These are phyloP conservation scores for Fusarium beomiforme DNA, from an alignment of 2,329 filamentous ascomycete species.

Conservation along the genomic window DNA sequence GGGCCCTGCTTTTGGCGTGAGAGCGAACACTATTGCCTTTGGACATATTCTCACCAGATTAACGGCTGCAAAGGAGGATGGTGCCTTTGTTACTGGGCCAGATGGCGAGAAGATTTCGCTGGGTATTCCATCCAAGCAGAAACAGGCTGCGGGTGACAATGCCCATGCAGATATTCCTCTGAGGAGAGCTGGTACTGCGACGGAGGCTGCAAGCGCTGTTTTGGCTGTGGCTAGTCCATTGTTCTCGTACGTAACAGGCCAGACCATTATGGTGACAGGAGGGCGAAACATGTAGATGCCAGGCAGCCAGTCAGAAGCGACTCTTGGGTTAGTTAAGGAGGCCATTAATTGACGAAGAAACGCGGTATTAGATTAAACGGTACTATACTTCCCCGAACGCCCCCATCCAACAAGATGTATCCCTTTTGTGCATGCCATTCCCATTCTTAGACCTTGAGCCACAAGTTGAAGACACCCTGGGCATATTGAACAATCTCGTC, in stretches of 20 bases:
- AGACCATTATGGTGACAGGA: conserved; percentile 88
- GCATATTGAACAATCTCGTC: conserved; percentile 97
- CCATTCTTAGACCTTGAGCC: conserved; percentile 73
- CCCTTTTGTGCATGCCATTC: conserved; percentile 36
- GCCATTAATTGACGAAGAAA: conserved; percentile 34
- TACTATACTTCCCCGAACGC: conserved; percentile 46
- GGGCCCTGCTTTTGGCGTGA: conserved; percentile 84
- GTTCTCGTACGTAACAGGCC: conserved; percentile 85
- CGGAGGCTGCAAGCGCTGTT: conserved; percentile 82
- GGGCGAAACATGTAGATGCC: conserved; percentile 67
- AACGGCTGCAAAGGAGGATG: conserved; percentile 85
- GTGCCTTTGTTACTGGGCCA: conserved; percentile 79
- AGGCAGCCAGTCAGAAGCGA: not conserved
- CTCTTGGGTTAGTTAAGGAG: not conserved
- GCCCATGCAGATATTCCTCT: conserved; percentile 79
- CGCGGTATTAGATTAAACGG: conserved; percentile 47
- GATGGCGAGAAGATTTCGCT: conserved; percentile 79
- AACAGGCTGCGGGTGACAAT: conserved; percentile 52
- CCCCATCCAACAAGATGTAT: conserved; percentile 40
- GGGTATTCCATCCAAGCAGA: conserved; percentile 75
- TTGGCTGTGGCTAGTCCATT: conserved; percentile 83
- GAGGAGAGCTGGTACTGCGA: conserved; percentile 78
- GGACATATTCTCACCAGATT: conserved; percentile 83
- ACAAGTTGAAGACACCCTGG: conserved; percentile 82
- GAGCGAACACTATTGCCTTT: conserved; percentile 86